Evolutionary conservation across 2,329 filamentous ascomycete genomes (phyloP).

Genomic region (Colletotrichum caudatum): DNA sequence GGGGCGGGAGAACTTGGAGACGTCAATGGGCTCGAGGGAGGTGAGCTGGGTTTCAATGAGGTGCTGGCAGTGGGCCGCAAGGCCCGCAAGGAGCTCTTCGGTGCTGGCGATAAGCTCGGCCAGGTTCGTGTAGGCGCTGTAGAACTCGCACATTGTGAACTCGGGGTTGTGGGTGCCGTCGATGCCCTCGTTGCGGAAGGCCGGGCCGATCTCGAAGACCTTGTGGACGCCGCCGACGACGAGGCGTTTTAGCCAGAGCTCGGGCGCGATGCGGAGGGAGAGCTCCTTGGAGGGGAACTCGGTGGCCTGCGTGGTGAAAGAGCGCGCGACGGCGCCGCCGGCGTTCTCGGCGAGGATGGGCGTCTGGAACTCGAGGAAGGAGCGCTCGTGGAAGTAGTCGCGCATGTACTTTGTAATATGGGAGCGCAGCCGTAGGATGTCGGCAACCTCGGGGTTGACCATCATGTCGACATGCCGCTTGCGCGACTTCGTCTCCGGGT

Average conservation of each 20-base stretch:
- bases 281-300: constrained; percentile 80
- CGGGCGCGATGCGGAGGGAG: constrained; percentile 88
- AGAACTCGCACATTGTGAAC: constrained; percentile 98
- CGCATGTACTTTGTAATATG: constrained; percentile 80
- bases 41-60: constrained; percentile 59
- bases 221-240: constrained; percentile 89
- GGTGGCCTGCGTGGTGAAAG: constrained; percentile 84
- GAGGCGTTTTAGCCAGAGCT: constrained; percentile 93
- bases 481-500: constrained; percentile 78
- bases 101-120: constrained; percentile 81
- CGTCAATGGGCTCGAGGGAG: constrained; percentile 61
- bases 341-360: constrained; percentile 86
- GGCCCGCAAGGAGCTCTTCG: constrained; percentile 73
- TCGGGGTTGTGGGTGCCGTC: constrained; percentile 96
- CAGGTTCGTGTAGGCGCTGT: constrained; percentile 85
- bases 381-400: constrained; percentile 75
- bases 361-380: constrained; percentile 90
- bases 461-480: constrained; percentile 90
- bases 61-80: constrained; percentile 65
- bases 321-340: constrained; percentile 87
- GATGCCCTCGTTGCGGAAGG: constrained; percentile 93
- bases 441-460: constrained; percentile 74
- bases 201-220: constrained; percentile 92
- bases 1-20: constrained; percentile 62
- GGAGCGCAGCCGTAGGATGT: constrained; percentile 80